A percentile compares a stretch with the other conserved stretches of the same genome.
Conservation (phyloP, 2,329 filamentous ascomycete species). For the Penicillium sp. region DNA sequence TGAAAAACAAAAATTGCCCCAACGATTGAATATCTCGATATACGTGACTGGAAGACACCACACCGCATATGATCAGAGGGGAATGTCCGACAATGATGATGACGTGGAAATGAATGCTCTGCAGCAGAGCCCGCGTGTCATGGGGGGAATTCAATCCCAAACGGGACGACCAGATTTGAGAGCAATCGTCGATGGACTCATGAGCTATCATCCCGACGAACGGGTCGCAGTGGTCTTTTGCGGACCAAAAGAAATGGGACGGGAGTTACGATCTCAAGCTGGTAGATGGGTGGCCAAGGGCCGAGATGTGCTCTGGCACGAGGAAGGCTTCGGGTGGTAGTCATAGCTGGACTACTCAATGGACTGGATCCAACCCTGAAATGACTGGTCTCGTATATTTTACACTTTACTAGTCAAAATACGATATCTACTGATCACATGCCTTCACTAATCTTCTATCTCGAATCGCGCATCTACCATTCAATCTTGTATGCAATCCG, state of each 20-base stretch:
- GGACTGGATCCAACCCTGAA: no score
- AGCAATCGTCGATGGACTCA: slow-evolving; percentile 2
- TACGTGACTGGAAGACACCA: not conserved
- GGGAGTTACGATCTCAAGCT: not conserved
- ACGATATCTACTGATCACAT: no score
- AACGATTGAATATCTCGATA: not conserved
- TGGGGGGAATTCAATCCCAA: not conserved
- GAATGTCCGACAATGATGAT: not conserved
- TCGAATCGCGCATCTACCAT: no score
- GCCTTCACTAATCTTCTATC: no score
- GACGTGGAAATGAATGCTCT: not conserved
- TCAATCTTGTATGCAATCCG: no score
- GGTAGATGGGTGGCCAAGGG: slow-evolving; percentile 2
- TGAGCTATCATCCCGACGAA: slow-evolving; percentile 1
- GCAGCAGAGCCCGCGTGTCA: not conserved
- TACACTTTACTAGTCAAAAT: no score
- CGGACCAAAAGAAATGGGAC: slow-evolving; percentile 4
- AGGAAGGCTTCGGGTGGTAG: slow-evolving; percentile 1
- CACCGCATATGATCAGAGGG: not conserved
- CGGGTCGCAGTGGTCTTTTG: slow-evolving; percentile 5
- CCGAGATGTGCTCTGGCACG: not conserved
- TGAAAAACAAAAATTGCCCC: not conserved
- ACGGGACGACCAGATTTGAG: not conserved
- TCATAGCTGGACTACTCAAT: not conserved
- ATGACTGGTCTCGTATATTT: no score